phyloP scores from a whole-genome alignment of 1,139 yeast genomes.

The Kurtzmaniella natalensis region DNA sequence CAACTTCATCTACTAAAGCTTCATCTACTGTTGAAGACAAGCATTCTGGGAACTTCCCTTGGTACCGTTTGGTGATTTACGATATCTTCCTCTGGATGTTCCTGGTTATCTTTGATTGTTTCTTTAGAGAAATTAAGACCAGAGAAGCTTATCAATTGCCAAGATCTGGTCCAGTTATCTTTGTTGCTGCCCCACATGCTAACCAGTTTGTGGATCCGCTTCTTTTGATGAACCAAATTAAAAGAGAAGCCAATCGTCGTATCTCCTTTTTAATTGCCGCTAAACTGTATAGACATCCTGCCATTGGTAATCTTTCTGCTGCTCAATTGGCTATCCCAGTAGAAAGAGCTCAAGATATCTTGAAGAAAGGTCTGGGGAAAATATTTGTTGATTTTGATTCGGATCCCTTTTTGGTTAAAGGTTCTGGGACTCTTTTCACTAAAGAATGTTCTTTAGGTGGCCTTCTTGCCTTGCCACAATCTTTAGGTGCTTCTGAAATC shows the following conservation, averaged over 20 bases:
- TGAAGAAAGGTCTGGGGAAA: conserved; percentile 57
- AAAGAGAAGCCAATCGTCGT: conserved; percentile 65
- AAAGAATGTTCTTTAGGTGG: conserved; percentile 65
- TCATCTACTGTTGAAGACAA: too few relatives aligned
- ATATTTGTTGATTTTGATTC: conserved; percentile 47
- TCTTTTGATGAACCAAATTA: conserved; percentile 77
- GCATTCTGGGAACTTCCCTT: conserved; percentile 14
- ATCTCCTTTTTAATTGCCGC: conserved; percentile 87
- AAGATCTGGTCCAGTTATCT: conserved; percentile 76
- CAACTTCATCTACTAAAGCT: too few relatives aligned
- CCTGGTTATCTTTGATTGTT: conserved; percentile 45
- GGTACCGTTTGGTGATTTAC: conserved; percentile 39
- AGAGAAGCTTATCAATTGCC: conserved; percentile 92
- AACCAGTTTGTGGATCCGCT: conserved; percentile 95
- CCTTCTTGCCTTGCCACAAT: conserved; percentile 71
- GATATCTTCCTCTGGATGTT: conserved; percentile 49
- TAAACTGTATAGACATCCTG: conserved; percentile 59
- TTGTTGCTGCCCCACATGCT: conserved; percentile 97
- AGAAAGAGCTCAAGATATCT: conserved; percentile 83
- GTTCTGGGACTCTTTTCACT: conserved; percentile 66
- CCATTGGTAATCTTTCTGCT: conserved; percentile 74
- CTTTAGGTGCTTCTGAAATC: conserved; percentile 75
- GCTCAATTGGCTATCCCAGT: conserved; percentile 85
- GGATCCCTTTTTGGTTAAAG: conserved; percentile 49
- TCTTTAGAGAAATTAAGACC: conserved; percentile 85